Evolutionary conservation across 2,329 filamentous ascomycete genomes (phyloP), one percentile per base, ranked within the genome.

Genomic region (Penicillium paneum): DNA sequence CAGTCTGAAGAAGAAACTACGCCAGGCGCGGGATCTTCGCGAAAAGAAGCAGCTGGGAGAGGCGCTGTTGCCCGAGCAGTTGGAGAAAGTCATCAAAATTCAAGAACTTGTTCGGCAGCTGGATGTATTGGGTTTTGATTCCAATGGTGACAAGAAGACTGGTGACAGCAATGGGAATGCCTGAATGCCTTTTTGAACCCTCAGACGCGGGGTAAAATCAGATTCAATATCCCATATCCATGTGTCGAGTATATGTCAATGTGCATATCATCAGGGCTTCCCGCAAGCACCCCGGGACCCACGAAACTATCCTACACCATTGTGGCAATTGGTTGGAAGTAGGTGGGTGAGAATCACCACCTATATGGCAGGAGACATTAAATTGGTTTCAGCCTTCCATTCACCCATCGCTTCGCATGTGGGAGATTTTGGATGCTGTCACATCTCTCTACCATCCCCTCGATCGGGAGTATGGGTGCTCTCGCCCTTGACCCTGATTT

Each of bases 11-110:
- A 99, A 99, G 81, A 99, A 97, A 76, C 78, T 99, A 56, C 89
- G 93, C 67, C 94, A 99, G 72, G 93, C 94, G 4, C 88, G 86
- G 64, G 94, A 97, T 2, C 80, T 99, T 50, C 88, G 91, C 70
- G 87, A 86, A 66, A 97, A 96, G 81, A 96, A 96, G 74, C 90
- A 96, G 24, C 86, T 85, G 52, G 94, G 94, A 19, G 88, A 90
- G 69, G 81, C 84, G 5, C 76, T 99, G 57, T 79, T 97, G 26
- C 93, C 92, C 0, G 94, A 99, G 76, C 94, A 99, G 76, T 88
- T 97, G 60, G 91, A 93, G 64, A 99, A 99, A 78, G 90, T 99
- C 52, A 95, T 96, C 72, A 96, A 94, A 75, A 96, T 99, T 71
- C 91, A 90, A 59, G 94, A 99, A 77, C 81, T 99, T 47, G 86